Conservation (phyloP, 2,329 filamentous ascomycete genomes). For the Phyllachora maydis region DNA sequence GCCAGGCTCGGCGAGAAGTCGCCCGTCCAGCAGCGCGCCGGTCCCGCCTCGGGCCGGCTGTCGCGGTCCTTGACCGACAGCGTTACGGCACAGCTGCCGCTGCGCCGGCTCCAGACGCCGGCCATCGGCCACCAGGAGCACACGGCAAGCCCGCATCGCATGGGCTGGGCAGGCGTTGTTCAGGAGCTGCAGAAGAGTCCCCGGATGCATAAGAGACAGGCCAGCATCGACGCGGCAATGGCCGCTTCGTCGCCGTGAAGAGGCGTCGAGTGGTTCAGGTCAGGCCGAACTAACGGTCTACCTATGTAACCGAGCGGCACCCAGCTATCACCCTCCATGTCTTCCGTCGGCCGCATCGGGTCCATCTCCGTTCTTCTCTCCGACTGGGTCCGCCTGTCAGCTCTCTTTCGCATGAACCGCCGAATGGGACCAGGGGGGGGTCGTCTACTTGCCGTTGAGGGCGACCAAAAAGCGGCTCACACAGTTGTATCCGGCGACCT, state of each 20-base stretch:
- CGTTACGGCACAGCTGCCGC: conserved; percentile 22
- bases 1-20: conserved; percentile 12
- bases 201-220: conserved; percentile 36
- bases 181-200: conserved; percentile 40
- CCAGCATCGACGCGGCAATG: conserved; percentile 40
- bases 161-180: conserved; percentile 42
- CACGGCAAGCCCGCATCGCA: conserved; percentile 22
- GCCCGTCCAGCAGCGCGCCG: conserved; percentile 1
- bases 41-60: conserved; percentile 7
- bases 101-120: conserved; percentile 31
- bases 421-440: too few species aligned
- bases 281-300: too few species aligned
- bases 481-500: conserved; percentile 61
- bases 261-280: too few species aligned
- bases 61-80: conserved; percentile 20
- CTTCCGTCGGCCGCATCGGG: conserved; percentile 20
- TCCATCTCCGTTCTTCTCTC: conserved; percentile 32
- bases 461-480: conserved; percentile 71
- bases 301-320: too few species aligned
- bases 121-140: conserved; percentile 30
- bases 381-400: conserved; percentile 22
- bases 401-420: not conserved
- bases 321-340: too few species aligned
- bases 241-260: conserved; percentile 16
- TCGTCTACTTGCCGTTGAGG: conserved; percentile 39